A percentile compares a stretch with the other conserved stretches of the same genome.
These are phyloP conservation scores for Metarhizium rileyi DNA, from an alignment of 2,329 filamentous ascomycete genomes.

Conservation along the genomic window DNA sequence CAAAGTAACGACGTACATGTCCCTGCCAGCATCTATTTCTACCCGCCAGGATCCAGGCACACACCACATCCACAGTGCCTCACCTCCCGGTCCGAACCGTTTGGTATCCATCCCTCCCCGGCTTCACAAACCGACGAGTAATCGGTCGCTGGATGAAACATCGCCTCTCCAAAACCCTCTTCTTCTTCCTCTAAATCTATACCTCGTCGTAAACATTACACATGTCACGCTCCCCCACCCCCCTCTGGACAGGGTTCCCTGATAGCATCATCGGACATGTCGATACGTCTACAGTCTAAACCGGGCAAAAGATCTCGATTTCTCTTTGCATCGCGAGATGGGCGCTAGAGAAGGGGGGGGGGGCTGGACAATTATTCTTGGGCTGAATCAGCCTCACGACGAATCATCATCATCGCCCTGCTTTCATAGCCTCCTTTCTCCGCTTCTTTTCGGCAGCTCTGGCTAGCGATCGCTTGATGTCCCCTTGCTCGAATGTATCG, in stretches of 20 bases:
- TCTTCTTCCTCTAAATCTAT: neutral
- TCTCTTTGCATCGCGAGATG: neutral
- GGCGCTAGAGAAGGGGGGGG: neutral
- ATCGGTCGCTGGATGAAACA: neutral
- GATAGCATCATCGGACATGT: neutral
- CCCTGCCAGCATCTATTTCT: neutral
- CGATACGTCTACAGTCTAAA: neutral
- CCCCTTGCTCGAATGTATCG: conserved; percentile 71
- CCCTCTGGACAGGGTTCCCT: neutral
- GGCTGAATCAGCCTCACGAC: neutral
- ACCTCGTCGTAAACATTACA: neutral
- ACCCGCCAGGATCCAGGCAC: neutral
- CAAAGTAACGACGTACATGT: neutral
- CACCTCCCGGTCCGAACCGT: neutral
- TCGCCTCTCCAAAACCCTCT: neutral
- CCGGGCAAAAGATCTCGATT: neutral
- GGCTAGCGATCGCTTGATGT: conserved; percentile 62
- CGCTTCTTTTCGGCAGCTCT: conserved; percentile 50
- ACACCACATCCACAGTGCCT: neutral
- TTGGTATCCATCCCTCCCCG: neutral
- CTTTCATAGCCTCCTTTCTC: conserved; percentile 48
- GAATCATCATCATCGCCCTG: conserved; percentile 26
- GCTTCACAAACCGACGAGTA: neutral
- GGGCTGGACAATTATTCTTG: neutral
- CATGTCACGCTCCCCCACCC: neutral